These are phyloP conservation scores for Acacia crassicarpa DNA, from an alignment of 306 rosid species.

Conservation along the genomic window DNA sequence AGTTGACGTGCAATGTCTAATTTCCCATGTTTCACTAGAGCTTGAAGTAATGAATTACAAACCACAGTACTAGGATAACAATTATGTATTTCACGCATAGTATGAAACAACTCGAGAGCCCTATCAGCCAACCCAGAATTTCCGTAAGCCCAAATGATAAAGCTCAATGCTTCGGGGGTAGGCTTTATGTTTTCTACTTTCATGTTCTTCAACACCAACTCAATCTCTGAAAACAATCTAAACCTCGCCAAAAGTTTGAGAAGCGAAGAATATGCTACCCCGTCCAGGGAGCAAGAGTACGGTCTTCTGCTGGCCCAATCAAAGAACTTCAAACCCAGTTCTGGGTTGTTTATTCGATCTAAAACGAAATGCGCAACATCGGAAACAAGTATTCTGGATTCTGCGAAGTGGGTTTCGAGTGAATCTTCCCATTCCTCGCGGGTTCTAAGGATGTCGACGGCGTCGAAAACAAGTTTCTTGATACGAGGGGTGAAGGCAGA, in stretches of 20 bases:
- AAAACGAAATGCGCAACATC: slow-evolving; percentile 78
- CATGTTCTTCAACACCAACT: slow-evolving; percentile 47
- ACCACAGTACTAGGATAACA: slow-evolving; percentile 52
- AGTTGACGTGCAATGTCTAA: slow-evolving; percentile 51
- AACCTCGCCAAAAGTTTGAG: slow-evolving; percentile 63
- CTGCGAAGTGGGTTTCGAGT: slow-evolving; percentile 53
- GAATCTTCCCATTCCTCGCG: slow-evolving; percentile 50
- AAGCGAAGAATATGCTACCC: slow-evolving; percentile 62
- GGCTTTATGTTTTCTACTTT: slow-evolving; percentile 43
- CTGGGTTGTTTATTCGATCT: slow-evolving; percentile 56
- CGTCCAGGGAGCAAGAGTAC: slow-evolving; percentile 46
- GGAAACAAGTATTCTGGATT: slow-evolving; percentile 50
- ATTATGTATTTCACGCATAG: slow-evolving; percentile 39
- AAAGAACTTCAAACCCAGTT: slow-evolving; percentile 69
- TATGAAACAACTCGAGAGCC: slow-evolving; percentile 50
- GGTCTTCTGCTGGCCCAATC: slow-evolving; percentile 64
- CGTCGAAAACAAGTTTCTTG: slow-evolving; percentile 45
- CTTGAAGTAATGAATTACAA: slow-evolving; percentile 56
- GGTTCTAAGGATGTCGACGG: slow-evolving; percentile 60
- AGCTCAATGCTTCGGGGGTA: slow-evolving; percentile 53
- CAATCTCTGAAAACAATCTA: slow-evolving; percentile 57
- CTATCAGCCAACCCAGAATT: slow-evolving; percentile 59
- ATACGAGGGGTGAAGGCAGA: slow-evolving; percentile 29
- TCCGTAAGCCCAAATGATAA: slow-evolving; percentile 48
- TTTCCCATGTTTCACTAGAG: slow-evolving; percentile 46